phyloP scores from a whole-genome alignment of 805 yeast genomes.

The Ogataea parapolymorpha region DNA sequence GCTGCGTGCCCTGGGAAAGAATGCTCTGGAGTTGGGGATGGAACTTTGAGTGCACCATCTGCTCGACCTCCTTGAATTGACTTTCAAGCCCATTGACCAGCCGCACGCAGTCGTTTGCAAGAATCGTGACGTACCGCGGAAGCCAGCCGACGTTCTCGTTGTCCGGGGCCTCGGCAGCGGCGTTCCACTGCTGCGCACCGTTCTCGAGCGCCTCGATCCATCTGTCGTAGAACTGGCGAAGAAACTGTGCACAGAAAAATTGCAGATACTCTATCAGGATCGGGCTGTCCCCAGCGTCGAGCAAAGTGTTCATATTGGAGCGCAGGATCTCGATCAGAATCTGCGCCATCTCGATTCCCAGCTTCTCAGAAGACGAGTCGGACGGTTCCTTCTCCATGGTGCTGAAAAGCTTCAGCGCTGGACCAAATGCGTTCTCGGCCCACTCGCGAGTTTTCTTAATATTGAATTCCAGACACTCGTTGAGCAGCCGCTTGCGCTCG shows the following conservation, averaged over 20 bases:
- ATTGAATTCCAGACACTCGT: conserved; percentile 73
- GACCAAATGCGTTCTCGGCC: conserved; percentile 51
- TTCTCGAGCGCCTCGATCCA: conserved; percentile 22
- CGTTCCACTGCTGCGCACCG: conserved; percentile 19
- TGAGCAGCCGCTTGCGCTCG: conserved; percentile 66
- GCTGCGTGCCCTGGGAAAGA: conserved; percentile 18
- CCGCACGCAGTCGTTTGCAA: conserved; percentile 32
- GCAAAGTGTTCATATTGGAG: conserved; percentile 33
- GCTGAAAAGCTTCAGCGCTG: conserved; percentile 48
- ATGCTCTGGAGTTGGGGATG: conserved; percentile 23
- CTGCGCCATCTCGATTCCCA: conserved; percentile 31
- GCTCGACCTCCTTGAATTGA: conserved; percentile 20
- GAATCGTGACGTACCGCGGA: conserved; percentile 30
- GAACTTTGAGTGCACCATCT: conserved; percentile 22
- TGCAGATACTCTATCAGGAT: conserved; percentile 25
- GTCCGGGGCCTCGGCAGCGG: conserved; percentile 11
- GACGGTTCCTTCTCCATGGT: conserved; percentile 67
- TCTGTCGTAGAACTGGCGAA: conserved; percentile 20
- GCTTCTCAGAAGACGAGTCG: conserved; percentile 23
- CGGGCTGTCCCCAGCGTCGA: conserved; percentile 36
- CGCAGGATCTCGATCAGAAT: conserved; percentile 24
- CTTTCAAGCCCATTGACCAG: conserved; percentile 30
- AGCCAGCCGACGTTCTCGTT: conserved; percentile 25
- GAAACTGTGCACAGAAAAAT: conserved; percentile 22
- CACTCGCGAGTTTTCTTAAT: conserved; percentile 78